Percentiles rank a stretch among this genome's conserved stretches.
phyloP scores from a whole-genome alignment of 257 asterid genomes.

The Nicotiana benthamiana region DNA sequence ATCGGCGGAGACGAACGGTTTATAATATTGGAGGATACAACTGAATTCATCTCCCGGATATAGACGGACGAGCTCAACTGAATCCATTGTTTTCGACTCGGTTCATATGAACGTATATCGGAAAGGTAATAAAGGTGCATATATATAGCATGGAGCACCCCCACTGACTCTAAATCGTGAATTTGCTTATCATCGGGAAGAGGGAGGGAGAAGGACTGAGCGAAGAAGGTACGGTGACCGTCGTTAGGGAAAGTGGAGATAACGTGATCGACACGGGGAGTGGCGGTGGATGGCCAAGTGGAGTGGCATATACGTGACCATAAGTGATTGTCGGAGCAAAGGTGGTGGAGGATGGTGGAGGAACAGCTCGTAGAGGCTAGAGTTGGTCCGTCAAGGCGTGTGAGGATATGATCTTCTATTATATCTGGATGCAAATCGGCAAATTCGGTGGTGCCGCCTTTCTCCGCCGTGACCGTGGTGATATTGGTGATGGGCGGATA shows the following conservation, averaged over 20 bases:
- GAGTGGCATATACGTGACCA: conserved; percentile 55
- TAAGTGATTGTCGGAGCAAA: conserved; percentile 41
- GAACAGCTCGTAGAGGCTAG: conserved; percentile 53
- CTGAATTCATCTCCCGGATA: not conserved
- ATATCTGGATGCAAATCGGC: conserved; percentile 52
- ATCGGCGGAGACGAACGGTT: conserved; percentile 19
- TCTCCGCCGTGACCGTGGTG: conserved; percentile 13
- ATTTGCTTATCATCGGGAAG: not conserved
- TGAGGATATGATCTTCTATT: conserved; percentile 48
- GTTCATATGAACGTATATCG: not conserved
- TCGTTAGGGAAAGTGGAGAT: conserved; percentile 46
- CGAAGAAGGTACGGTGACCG: conserved; percentile 65
- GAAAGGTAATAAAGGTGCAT: not conserved
- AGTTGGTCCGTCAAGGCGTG: conserved; percentile 56
- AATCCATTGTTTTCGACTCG: not conserved
- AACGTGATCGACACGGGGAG: conserved; percentile 32
- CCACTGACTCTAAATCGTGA: not conserved
- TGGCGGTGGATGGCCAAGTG: conserved; percentile 76
- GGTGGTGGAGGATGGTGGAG: conserved; percentile 51
- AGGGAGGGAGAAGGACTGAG: conserved; percentile 41
- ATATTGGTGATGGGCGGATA: not conserved
- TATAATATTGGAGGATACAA: not conserved
- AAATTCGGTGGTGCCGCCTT: conserved; percentile 17
- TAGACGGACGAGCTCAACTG: not conserved
- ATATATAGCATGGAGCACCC: not conserved